These are phyloP conservation scores for Fomitopsis pulvina DNA, from an alignment of 768 basidiomycete species.

Conservation along the genomic window DNA sequence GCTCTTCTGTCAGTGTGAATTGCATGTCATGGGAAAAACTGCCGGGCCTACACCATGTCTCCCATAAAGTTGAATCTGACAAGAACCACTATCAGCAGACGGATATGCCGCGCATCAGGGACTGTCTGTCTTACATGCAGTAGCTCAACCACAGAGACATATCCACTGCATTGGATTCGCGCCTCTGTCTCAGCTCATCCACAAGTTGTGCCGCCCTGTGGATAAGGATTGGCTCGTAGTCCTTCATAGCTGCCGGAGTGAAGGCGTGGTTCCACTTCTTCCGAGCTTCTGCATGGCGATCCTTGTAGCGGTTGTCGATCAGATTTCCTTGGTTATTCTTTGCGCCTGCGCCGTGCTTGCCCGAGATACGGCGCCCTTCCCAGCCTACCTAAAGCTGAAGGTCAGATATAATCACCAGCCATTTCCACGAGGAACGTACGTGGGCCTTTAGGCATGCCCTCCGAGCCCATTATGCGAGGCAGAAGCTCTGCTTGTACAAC, in stretches of 20 bases:
- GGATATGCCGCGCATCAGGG: slow-evolving; percentile 28
- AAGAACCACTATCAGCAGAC: slow-evolving; percentile 5
- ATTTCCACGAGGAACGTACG: slow-evolving; percentile 19
- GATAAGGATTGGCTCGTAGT: slow-evolving; percentile 32
- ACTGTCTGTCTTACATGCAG: not conserved
- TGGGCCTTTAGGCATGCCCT: slow-evolving; percentile 21
- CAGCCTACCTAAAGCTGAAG: slow-evolving; percentile 30
- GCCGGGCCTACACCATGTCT: not conserved
- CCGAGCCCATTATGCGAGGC: slow-evolving; percentile 15
- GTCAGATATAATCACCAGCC: slow-evolving; percentile 28
- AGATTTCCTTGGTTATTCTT: slow-evolving; percentile 11
- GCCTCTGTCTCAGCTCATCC: slow-evolving; percentile 4
- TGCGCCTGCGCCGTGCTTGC: not conserved
- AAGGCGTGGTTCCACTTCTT: slow-evolving; percentile 39
- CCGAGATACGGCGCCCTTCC: not conserved
- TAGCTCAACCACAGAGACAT: not conserved
- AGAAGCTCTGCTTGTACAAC: slow-evolving; percentile 15
- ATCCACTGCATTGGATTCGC: not conserved
- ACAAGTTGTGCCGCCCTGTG: slow-evolving; percentile 21
- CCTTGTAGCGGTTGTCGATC: slow-evolving; percentile 28
- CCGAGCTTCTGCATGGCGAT: slow-evolving; percentile 34
- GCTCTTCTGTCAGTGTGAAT: no score
- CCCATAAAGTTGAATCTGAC: not conserved
- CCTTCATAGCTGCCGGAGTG: slow-evolving; percentile 34
- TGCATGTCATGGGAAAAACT: not conserved